phyloP scores from a whole-genome alignment of 2,329 filamentous ascomycete genomes.

The Pestalotiopsis sp. region DNA sequence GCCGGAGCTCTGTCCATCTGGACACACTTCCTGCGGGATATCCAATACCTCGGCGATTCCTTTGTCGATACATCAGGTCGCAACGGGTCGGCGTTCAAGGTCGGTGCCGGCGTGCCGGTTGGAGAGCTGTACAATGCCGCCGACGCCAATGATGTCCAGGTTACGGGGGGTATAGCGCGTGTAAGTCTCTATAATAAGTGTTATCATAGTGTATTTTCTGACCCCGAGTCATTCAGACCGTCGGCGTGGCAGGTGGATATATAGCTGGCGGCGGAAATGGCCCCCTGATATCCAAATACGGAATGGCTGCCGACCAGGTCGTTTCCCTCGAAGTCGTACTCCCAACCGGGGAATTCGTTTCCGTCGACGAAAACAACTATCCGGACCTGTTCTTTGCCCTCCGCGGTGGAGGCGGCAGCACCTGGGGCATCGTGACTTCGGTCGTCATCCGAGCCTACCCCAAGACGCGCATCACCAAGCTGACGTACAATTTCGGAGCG shows the following conservation, averaged over 20 bases:
- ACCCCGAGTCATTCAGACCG: slow-evolving; percentile 26
- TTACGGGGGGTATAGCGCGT: slow-evolving; percentile 51
- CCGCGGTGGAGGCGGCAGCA: slow-evolving; percentile 43
- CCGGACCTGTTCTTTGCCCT: slow-evolving; percentile 51
- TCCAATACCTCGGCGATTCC: slow-evolving; percentile 21
- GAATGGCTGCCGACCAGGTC: slow-evolving; percentile 48
- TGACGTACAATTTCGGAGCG: slow-evolving; percentile 31
- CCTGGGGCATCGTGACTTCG: slow-evolving; percentile 42
- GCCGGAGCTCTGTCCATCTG: slow-evolving; percentile 35
- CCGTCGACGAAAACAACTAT: slow-evolving; percentile 40
- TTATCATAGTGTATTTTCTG: neutral
- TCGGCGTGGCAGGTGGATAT: slow-evolving; percentile 47
- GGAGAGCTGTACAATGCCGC: slow-evolving; percentile 52
- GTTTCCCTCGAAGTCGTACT: slow-evolving; percentile 49
- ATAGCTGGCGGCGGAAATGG: slow-evolving; percentile 50
- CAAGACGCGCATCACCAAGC: slow-evolving; percentile 31
- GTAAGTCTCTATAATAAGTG: neutral
- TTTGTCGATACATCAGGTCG: slow-evolving; percentile 21
- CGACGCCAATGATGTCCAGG: slow-evolving; percentile 39
- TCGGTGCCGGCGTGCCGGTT: slow-evolving; percentile 53
- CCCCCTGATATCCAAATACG: slow-evolving; percentile 43
- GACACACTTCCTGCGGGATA: slow-evolving; percentile 33
- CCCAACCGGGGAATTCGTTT: slow-evolving; percentile 40
- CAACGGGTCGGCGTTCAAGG: slow-evolving; percentile 49
- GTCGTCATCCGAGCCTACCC: slow-evolving; percentile 35